These are phyloP conservation scores for Hemisphaericaspora xylofermentans DNA, from an alignment of 1,139 yeast genomes.

Conservation along the genomic window DNA sequence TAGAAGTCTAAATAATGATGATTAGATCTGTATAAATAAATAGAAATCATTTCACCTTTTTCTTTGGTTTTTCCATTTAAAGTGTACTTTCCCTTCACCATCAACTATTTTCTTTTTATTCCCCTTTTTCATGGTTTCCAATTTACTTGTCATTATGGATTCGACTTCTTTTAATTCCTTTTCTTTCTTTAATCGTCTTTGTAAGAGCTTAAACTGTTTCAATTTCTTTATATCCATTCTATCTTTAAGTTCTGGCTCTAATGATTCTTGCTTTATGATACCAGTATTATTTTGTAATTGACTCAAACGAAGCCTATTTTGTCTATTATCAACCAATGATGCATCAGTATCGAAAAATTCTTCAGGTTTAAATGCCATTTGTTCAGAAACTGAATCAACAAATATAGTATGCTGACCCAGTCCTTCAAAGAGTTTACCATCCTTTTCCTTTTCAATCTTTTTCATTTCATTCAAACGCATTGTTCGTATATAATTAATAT, in stretches of 20 bases:
- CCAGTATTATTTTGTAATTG: constrained; percentile 53
- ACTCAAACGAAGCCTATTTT: constrained; percentile 64
- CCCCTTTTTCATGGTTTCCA: constrained; percentile 89
- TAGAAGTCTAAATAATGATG: constrained; percentile 43
- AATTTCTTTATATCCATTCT: constrained; percentile 55
- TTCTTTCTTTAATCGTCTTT: constrained; percentile 66
- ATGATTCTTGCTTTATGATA: constrained; percentile 25
- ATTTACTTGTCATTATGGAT: constrained; percentile 69
- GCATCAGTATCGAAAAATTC: constrained; percentile 69
- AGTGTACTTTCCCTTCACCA: constrained; percentile 64
- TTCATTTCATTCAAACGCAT: constrained; percentile 66
- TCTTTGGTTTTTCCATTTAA: constrained; percentile 85
- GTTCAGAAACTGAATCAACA: constrained; percentile 62
- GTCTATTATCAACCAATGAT: constrained; percentile 59
- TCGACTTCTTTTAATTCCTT: constrained; percentile 66
- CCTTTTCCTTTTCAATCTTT: constrained; percentile 61
- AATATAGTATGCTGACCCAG: constrained; percentile 80
- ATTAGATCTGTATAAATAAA: constrained; percentile 7
- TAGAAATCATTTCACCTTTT: constrained; percentile 49
- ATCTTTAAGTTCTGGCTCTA: constrained; percentile 38
- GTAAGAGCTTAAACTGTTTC: constrained; percentile 53
- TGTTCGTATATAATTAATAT: constrained; percentile 79
- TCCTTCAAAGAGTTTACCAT: constrained; percentile 54
- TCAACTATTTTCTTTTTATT: constrained; percentile 72
- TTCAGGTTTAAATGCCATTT: constrained; percentile 61